phyloP scores from a whole-genome alignment of 768 basidiomycete genomes.

The Floccularia luteovirens region DNA sequence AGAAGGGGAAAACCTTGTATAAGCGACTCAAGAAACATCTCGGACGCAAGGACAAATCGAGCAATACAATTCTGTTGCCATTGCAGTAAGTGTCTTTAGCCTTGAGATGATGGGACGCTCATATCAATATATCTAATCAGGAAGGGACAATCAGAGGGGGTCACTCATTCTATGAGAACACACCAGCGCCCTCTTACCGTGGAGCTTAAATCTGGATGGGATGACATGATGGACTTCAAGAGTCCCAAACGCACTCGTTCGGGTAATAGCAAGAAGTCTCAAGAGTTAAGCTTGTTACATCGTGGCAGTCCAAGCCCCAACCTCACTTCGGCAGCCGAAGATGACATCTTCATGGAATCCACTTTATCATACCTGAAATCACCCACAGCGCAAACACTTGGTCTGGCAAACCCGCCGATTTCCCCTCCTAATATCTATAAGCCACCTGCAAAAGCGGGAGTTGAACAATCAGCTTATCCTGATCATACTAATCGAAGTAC shows the following conservation, averaged over 20 bases:
- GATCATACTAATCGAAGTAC: neutral
- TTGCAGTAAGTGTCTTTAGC: no score
- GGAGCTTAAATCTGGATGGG: conserved; percentile 43
- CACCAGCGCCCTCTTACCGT: conserved; percentile 20
- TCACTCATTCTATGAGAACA: no score
- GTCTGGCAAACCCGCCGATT: conserved; percentile 21
- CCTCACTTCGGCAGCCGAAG: conserved; percentile 16
- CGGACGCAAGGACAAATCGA: no score
- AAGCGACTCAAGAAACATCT: conserved; percentile 21
- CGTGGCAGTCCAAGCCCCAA: conserved; percentile 18
- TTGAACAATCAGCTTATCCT: neutral
- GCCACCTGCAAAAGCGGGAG: conserved; percentile 1
- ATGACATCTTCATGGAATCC: conserved; percentile 32
- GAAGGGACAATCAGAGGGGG: no score
- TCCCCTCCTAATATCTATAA: conserved; percentile 14
- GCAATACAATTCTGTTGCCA: no score
- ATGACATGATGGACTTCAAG: conserved; percentile 34
- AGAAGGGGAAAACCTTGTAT: conserved; percentile 26
- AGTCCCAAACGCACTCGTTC: conserved; percentile 12
- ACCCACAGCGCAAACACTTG: conserved; percentile 32
- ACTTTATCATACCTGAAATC: conserved; percentile 38
- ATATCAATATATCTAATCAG: no score
- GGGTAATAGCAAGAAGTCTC: conserved; percentile 12
- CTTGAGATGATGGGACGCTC: no score
- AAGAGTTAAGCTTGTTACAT: neutral